phyloP scores from a whole-genome alignment of 1,284 basidiomycete species.

The Coniophora puteana region DNA sequence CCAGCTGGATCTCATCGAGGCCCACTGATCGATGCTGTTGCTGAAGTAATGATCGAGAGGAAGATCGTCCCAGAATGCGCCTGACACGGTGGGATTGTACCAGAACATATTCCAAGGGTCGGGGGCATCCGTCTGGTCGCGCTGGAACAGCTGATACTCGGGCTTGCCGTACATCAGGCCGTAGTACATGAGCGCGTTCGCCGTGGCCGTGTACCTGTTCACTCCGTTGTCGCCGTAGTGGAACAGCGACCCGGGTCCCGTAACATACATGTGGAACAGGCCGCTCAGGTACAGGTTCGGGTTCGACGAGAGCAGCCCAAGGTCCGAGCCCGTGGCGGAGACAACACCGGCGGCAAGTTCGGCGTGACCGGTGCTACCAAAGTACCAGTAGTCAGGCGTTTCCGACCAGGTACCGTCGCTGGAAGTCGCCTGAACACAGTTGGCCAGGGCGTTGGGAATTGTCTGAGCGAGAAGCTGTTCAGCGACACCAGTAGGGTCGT shows the following conservation, averaged over 20 bases:
- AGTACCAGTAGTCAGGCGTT: constrained; percentile 96
- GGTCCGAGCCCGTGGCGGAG: constrained; percentile 84
- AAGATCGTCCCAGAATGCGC: constrained; percentile 90
- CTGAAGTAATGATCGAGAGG: constrained; percentile 83
- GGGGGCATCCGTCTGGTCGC: constrained; percentile 84
- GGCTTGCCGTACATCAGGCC: constrained; percentile 66
- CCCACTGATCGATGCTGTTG: constrained; percentile 76
- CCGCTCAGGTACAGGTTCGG: constrained; percentile 74
- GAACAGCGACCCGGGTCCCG: constrained; percentile 86
- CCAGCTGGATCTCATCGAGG: constrained; percentile 89
- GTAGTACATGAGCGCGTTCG: constrained; percentile 75
- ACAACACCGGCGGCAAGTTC: constrained; percentile 85
- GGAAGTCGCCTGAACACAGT: constrained; percentile 68
- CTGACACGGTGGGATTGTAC: constrained; percentile 82
- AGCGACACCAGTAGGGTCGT: constrained; percentile 78
- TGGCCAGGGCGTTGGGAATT: constrained; percentile 71
- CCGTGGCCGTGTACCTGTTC: constrained; percentile 89
- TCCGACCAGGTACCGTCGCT: constrained; percentile 93
- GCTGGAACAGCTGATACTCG: constrained; percentile 84
- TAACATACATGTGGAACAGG: constrained; percentile 88
- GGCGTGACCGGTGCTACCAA: constrained; percentile 90
- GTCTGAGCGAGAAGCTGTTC: constrained; percentile 64
- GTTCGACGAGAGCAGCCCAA: constrained; percentile 71
- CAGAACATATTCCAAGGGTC: constrained; percentile 98
- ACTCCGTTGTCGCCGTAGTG: constrained; percentile 93